Evolutionary conservation across 1,139 yeast species (phyloP), one percentile per base, ranked within the genome.

Genomic region (Komagataea norvegica): DNA sequence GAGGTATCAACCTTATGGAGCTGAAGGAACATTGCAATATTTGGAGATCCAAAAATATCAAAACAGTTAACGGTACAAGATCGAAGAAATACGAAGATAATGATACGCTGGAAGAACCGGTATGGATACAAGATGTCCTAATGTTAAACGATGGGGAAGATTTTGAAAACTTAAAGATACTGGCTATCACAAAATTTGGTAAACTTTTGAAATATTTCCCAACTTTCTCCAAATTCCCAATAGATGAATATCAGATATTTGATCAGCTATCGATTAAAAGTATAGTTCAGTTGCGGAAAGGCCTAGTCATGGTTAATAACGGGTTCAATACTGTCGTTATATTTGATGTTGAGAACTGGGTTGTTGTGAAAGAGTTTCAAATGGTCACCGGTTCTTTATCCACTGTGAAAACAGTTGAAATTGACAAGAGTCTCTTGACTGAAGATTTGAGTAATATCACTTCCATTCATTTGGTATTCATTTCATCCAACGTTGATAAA

Each of bases 181-280:
- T 48, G 18, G 53, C 51, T 8, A 48, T 42, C 4, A 42, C 55
- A 7, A 35, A 53, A 20, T 52, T 49, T 38, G 56, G 56, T 1
- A 42, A 47, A 29, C 18, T 52, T 5, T 22, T 46, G 23, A 32
- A 42, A 17, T 52, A 46, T 31, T 41, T 41, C 14, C 48, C 53
- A 8, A 26, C 23, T 8, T 20, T 46, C 8, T 43, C 52, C 4
- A 45, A 44, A 25, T 43, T 36, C n/a, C 53, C 54, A 5, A 29
- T 49, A 13, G 55, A 52, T 33, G 49, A 46, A 16, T 29, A 41
- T 17, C 47, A 46, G 24, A 36, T 47, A 7, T 31, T 43, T 27
- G 53, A 48, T 32, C 44, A 49, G 28, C 8, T 37, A 13, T 47
- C 53, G n/a, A 45, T 52, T 9, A 45, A 40, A 8, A 44, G 42